These are phyloP conservation scores for Ceratonia siliqua DNA, from an alignment of 306 rosid species.

Conservation along the genomic window DNA sequence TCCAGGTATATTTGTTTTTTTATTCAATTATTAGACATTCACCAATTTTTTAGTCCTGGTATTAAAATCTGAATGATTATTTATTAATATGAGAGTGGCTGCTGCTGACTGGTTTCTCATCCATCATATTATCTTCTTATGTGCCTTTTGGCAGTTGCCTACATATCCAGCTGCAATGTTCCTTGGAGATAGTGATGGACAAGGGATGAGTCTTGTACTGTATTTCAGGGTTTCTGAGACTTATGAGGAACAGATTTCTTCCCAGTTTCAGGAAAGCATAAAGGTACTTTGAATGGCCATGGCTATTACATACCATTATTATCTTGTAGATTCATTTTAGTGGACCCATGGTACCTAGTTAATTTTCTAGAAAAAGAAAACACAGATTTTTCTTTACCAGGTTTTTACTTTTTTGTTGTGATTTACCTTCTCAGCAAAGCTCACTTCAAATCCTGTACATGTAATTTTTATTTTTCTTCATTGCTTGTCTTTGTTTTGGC, in stretches of 20 bases:
- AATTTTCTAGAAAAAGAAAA: background rate
- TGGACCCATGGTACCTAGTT: background rate
- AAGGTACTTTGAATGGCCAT: slow-evolving; percentile 44
- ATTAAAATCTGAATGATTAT: background rate
- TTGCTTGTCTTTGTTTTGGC: background rate
- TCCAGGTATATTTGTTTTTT: slow-evolving; percentile 61
- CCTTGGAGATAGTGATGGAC: slow-evolving; percentile 87
- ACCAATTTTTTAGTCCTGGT: background rate
- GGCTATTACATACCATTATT: background rate
- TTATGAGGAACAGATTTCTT: slow-evolving; percentile 65
- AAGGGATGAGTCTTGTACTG: slow-evolving; percentile 83
- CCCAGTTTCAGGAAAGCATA: slow-evolving; percentile 78
- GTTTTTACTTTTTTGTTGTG: background rate
- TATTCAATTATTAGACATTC: background rate
- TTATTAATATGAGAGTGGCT: background rate
- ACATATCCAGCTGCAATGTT: slow-evolving; percentile 94
- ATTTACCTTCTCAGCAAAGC: background rate
- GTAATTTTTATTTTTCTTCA: background rate
- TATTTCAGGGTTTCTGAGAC: slow-evolving; percentile 74
- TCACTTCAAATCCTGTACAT: background rate
- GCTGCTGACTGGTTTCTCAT: slow-evolving; percentile 32
- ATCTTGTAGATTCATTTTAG: background rate
- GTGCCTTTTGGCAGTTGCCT: slow-evolving; percentile 65
- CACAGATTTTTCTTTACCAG: background rate
- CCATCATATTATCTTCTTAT: slow-evolving; percentile 10